Evolutionary conservation across 2,329 filamentous ascomycete species (phyloP), one percentile per base, ranked within the genome.

Genomic region (Penicillium sp.): DNA sequence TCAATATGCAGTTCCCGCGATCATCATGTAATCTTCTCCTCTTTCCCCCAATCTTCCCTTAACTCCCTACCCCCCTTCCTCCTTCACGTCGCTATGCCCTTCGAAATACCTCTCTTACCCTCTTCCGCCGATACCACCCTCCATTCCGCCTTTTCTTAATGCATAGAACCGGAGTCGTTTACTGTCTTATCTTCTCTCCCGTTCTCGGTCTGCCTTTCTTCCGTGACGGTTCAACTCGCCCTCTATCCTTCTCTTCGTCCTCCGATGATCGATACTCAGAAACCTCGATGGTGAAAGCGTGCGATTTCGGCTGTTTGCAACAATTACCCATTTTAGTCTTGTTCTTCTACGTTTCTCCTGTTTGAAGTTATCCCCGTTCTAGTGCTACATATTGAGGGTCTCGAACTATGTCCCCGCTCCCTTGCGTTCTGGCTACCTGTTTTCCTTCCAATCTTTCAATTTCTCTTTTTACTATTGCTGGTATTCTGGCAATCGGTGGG

Each of bases 11-110:
- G 73, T 75, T 55, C 73, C 73, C 44, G 72, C 73, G 13, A 76
- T 76, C 56, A 76, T 76, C 65, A 76, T 76, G 73, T 76, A 72
- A 74, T 63, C 41, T 42, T 46, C 54, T n/a, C 52, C 43, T 39
- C 28, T 25, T 25, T 25, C 22, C 22, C 22, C 22, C 22, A 3
- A 25, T 25, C 7, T 25, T 7, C 27, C 29, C 13, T 5, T 16
- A 7, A 33, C 54, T 40, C 46, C 41, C 47, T 46, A 3, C 3
- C 22, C 22, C 22, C 22, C 22, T 7, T 25, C 47, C 44, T 38
- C 46, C 40, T 50, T 65, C 61, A 63, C 55, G 62, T 64, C 61
- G 60, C 55, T 53, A 64, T 54, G 59, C 54, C 58, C 55, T 56
- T 58, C 50, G 52, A 45, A 53, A 57, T 52, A 57, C 49, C 50